Evolutionary conservation across 257 asterid genomes (phyloP).

Genomic region (Salvia splendens): DNA sequence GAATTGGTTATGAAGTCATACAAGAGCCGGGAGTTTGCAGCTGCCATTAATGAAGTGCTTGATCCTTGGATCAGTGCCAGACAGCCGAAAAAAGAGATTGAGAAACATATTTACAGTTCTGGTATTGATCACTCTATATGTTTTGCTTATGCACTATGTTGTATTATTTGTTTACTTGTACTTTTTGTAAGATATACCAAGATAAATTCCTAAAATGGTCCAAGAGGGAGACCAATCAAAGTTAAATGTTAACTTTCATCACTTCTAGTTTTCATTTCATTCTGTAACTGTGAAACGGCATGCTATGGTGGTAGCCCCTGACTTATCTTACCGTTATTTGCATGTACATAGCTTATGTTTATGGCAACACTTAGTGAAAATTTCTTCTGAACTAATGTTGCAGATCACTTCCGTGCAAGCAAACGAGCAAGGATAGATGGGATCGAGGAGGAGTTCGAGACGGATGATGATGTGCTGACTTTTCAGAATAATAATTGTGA

Average conservation of each 20-base stretch:
- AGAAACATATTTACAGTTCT: slow-evolving; percentile 46
- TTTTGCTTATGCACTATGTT: slow-evolving; percentile 11
- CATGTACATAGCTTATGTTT: slow-evolving; percentile 18
- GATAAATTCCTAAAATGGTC: background rate
- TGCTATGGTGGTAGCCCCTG: slow-evolving; percentile 14
- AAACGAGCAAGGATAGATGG: slow-evolving; percentile 68
- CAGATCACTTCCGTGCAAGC: slow-evolving; percentile 68
- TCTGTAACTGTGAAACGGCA: slow-evolving; percentile 17
- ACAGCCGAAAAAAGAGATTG: slow-evolving; percentile 88
- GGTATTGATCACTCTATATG: slow-evolving; percentile 47
- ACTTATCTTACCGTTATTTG: background rate
- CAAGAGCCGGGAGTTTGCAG: slow-evolving; percentile 96
- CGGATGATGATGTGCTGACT: slow-evolving; percentile 51
- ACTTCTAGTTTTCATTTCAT: background rate
- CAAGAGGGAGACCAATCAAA: background rate
- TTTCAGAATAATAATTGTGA: slow-evolving; percentile 45
- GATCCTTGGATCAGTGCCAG: slow-evolving; percentile 97
- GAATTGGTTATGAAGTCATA: slow-evolving; percentile 97
- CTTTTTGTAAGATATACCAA: slow-evolving; percentile 1
- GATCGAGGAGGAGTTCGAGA: slow-evolving; percentile 62
- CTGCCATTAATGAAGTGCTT: slow-evolving; percentile 95
- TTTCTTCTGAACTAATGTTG: slow-evolving; percentile 36
- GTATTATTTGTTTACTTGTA: slow-evolving; percentile 21
- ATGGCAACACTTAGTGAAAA: slow-evolving; percentile 16
- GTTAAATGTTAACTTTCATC: background rate